Base-by-base conservation (phyloP, 805 yeast species). In the Myxozyma monticola region DNA sequence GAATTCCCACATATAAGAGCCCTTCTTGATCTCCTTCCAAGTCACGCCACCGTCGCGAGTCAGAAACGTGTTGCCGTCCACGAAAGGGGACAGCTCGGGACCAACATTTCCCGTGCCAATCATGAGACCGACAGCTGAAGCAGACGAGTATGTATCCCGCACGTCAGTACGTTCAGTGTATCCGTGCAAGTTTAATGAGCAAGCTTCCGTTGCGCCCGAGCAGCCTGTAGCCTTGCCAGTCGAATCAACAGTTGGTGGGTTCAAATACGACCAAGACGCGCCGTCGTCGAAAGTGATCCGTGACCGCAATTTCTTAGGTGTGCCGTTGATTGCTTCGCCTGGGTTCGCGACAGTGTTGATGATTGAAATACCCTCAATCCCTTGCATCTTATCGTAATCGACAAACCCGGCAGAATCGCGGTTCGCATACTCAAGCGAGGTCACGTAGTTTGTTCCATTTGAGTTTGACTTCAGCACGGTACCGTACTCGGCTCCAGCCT, bases 91-190 rank as follows among this genome's bases (percentile, higher is more conserved):
- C 45, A 91, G 70, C 7, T 60, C 54, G 25, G 75, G 77, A 5
- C 97, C 98, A 43, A 88, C 96, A 64, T 85, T 89, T 26, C 99
- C 99, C n/a, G 85, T 80, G n/a, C 85, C 97, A 58, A 93, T 73
- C 76, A 91, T 69, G 70, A 89, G 70, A 1, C 99, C 99, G 17
- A 84, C 75, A 0, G 98, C 98, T 8, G 96, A 84, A 0, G 87
- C 81, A 0, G 98, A 89, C 0, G 95, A 85, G 60, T 73, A 87
- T 0, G 95, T 84, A 63, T 91, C 97, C 61, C 96, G 77, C 48
- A 78, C 76, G 65, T 90, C 97, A 2, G 70, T 69, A 57, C 96
- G 76, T 66, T 91, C 97, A 1, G 97, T 90, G 66, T 78, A 90
- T 0, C 98, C 95, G 65, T 89, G 97, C 40, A 91, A 68, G 64